phyloP scores from a whole-genome alignment of 2,329 filamentous ascomycete genomes.

The Daldinia sp. region DNA sequence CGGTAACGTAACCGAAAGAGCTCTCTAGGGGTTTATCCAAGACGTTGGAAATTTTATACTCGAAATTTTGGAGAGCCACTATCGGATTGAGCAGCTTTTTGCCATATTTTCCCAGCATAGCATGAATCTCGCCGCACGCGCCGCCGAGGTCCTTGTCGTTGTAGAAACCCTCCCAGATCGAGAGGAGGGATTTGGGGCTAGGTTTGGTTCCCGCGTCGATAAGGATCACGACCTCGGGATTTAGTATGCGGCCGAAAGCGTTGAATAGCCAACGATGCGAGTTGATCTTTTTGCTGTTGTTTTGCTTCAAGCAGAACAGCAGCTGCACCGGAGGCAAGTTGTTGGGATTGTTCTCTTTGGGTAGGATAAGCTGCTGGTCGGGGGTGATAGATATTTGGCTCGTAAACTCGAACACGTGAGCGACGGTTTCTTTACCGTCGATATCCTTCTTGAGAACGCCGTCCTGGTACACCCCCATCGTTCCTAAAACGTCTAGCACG shows the following conservation, averaged over 20 bases:
- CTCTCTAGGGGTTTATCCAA: constrained; percentile 97
- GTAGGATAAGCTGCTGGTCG: constrained; percentile 94
- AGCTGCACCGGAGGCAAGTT: constrained; percentile 97
- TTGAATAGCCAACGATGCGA: constrained; percentile 99
- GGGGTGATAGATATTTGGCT: constrained; percentile 96
- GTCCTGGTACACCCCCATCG: constrained; percentile 96
- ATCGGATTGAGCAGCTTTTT: constrained; percentile 94
- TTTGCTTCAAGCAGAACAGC: constrained; percentile 99
- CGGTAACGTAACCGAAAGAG: constrained; percentile 97
- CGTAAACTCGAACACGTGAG: constrained; percentile 99
- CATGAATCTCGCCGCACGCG: constrained; percentile 98
- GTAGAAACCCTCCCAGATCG: constrained; percentile 98
- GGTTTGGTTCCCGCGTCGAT: constrained; percentile 98
- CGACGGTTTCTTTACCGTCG: constrained; percentile 94
- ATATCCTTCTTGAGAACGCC: constrained; percentile 99
- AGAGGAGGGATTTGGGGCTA: constrained; percentile 87
- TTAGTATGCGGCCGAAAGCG: constrained; percentile 94
- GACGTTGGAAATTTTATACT: constrained; percentile 99
- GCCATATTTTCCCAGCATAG: constrained; percentile 92
- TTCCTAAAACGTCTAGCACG: constrained; percentile 90
- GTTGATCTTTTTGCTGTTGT: constrained; percentile 99
- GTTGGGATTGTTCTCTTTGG: constrained; percentile 82
- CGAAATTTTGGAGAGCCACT: constrained; percentile 96
- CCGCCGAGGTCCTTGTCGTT: constrained; percentile 99
- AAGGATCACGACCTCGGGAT: constrained; percentile 95